A percentile compares a stretch with the other conserved stretches of the same genome.
Conservation (phyloP, 2,329 filamentous ascomycete genomes). For the Cadophora gregata region DNA sequence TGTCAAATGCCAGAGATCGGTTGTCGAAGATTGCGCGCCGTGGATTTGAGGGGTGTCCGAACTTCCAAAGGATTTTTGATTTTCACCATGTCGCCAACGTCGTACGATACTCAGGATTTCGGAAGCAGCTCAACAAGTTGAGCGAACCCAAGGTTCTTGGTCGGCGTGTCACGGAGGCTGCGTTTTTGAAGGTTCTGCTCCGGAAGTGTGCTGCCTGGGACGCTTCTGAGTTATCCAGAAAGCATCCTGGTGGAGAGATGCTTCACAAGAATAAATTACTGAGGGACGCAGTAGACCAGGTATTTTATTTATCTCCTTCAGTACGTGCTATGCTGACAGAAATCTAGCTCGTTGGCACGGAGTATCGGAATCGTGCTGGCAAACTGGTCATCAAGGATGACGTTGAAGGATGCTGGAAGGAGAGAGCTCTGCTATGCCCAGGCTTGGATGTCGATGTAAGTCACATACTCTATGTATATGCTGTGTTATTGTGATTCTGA, state of each 20-base stretch:
- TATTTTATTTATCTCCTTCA: no score
- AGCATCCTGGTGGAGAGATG: background rate
- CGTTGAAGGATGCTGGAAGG: conserved; percentile 1
- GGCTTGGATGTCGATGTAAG: background rate
- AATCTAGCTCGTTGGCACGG: background rate
- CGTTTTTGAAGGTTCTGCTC: background rate
- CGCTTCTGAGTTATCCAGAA: background rate
- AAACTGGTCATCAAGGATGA: background rate
- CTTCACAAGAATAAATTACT: background rate
- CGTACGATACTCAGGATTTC: background rate
- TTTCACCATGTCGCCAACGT: background rate
- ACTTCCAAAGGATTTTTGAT: background rate
- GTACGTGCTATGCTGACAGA: no score
- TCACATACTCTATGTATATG: background rate
- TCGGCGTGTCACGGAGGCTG: background rate
- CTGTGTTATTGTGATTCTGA: background rate
- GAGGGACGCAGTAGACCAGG: background rate
- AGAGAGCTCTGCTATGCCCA: background rate
- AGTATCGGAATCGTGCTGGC: background rate
- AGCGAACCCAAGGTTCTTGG: background rate
- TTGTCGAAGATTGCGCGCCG: background rate
- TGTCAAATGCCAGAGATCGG: background rate
- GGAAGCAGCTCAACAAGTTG: background rate
- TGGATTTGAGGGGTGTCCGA: background rate
- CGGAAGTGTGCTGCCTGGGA: background rate